Conservation (phyloP, 176 grass and related monocot species). For the Zizania latifolia region DNA sequence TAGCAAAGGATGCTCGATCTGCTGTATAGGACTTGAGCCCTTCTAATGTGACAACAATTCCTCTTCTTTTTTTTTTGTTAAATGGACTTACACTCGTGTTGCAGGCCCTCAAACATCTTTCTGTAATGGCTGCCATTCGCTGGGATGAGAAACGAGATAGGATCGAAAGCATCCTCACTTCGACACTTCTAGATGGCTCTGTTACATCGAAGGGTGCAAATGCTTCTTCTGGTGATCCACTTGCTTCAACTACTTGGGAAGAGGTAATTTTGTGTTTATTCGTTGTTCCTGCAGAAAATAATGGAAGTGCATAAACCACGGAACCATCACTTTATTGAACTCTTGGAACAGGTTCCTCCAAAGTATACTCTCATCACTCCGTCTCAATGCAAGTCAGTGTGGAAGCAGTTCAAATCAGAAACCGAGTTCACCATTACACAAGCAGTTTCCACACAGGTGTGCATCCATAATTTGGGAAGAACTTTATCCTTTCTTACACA, state of each 20-base stretch:
- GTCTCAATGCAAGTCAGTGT: slow-evolving; percentile 74
- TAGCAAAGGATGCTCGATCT: slow-evolving; percentile 84
- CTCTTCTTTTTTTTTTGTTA: slow-evolving; percentile 1
- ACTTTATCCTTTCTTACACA: background rate
- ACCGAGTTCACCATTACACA: slow-evolving; percentile 74
- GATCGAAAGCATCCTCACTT: slow-evolving; percentile 61
- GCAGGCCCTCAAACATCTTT: slow-evolving; percentile 85
- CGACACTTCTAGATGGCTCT: slow-evolving; percentile 55
- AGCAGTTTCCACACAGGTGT: slow-evolving; percentile 79
- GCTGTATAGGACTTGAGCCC: slow-evolving; percentile 41
- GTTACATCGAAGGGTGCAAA: slow-evolving; percentile 38
- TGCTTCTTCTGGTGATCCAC: slow-evolving; percentile 52
- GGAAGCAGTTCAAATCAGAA: slow-evolving; percentile 81
- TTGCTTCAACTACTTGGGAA: slow-evolving; percentile 85
- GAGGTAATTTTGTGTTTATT: slow-evolving; percentile 36
- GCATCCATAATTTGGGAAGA: slow-evolving; percentile 6
- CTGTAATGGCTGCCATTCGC: slow-evolving; percentile 66
- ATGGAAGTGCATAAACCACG: background rate
- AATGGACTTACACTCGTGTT: slow-evolving; percentile 18
- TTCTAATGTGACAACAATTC: slow-evolving; percentile 1
- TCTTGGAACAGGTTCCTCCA: slow-evolving; percentile 49
- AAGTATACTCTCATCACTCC: slow-evolving; percentile 72
- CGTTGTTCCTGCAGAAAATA: slow-evolving; percentile 7
- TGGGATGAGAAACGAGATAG: slow-evolving; percentile 71
- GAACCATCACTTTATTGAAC: slow-evolving; percentile 5